Conservation (phyloP, 192 early-diverging fungal species). For the Spizellomyces punctatus region DNA sequence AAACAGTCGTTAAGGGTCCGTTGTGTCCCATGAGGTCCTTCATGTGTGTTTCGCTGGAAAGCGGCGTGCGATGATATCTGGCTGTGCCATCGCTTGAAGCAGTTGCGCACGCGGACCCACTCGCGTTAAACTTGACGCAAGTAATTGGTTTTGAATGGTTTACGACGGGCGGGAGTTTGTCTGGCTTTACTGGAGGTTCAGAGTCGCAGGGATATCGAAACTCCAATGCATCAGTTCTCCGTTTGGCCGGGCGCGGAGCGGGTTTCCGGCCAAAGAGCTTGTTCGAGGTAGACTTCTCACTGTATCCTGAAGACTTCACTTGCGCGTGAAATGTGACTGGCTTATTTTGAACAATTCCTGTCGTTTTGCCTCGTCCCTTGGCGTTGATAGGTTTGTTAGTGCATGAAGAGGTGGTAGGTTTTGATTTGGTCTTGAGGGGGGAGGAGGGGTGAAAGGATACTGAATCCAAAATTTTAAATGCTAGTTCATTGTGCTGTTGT, state of each 20-base stretch:
- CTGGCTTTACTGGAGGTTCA: slow-evolving; percentile 2
- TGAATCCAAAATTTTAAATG: not conserved
- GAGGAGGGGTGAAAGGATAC: not conserved
- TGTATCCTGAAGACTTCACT: slow-evolving; percentile 50
- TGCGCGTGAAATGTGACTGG: slow-evolving; percentile 49
- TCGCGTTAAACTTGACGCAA: slow-evolving; percentile 22
- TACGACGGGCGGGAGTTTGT: slow-evolving; percentile 3
- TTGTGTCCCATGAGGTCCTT: slow-evolving; percentile 31
- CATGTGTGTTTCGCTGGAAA: not conserved
- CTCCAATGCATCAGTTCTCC: not conserved
- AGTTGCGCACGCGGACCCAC: slow-evolving; percentile 20
- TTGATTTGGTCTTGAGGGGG: slow-evolving; percentile 14
- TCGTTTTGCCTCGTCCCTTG: not conserved
- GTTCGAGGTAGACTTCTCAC: slow-evolving; percentile 16
- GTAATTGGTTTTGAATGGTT: slow-evolving; percentile 32
- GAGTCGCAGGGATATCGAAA: slow-evolving; percentile 7
- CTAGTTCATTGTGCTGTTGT: not conserved
- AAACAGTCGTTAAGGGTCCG: slow-evolving; percentile 25
- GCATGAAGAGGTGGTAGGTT: too few species aligned
- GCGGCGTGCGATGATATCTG: slow-evolving; percentile 13
- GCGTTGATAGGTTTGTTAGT: not conserved
- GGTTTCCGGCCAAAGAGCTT: slow-evolving; percentile 27
- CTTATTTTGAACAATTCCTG: slow-evolving; percentile 20
- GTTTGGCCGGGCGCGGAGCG: not conserved
- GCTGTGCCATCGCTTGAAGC: slow-evolving; percentile 30